Evolutionary conservation across 116 monocot species (phyloP), one percentile per base, ranked within the genome.

Genomic region (Iris pallida): DNA sequence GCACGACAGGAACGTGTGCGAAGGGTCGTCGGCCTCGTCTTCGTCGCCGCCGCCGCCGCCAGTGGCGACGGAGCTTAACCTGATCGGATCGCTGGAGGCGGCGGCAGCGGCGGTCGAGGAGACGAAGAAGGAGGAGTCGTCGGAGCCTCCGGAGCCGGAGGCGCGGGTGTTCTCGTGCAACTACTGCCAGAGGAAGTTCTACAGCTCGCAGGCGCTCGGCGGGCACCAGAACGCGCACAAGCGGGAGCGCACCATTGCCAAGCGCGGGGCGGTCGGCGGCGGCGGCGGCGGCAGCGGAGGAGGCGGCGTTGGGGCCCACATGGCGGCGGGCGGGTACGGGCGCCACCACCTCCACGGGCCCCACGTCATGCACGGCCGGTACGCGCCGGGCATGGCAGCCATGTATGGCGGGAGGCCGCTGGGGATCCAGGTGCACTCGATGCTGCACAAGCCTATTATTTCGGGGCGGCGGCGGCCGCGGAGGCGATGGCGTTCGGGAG

Each of bases 161-260:
- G 41, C 45, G 15, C 55, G 48, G 40, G n/a, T 66, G 17, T 80
- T 75, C 55, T 52, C 75, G 7, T 80, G 80, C 73, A 68, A 69
- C 59, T 80, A 75, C 69, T 80, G 80, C 65, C 57, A 49, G 6
- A 61, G 80, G 44, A 64, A 55, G 53, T 80, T 80, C 74, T 65
- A 68, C 68, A 82, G 73, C 49, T 78, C 78, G 46, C 82, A 82
- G 70, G 82, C 82, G 12, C 78, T 82, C 5, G 82, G 82, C 12
- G 82, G 82, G 11, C 82, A 82, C 61, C 82, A 82, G 71, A 82
- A 82, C 57, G 78, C 78, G 11, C 82, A 82, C 70, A 82, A 78
- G 65, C 57, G 65, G 4, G 82, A 82, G 70, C 62, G 82, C 42
- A 20, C 63, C 45, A 63, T 73, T 16, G 65, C 73, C 20, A 73